A percentile compares a stretch with the other conserved stretches of the same genome.
These are phyloP conservation scores for Codiaeum variegatum DNA, from an alignment of 441 rosid species.

Conservation along the genomic window DNA sequence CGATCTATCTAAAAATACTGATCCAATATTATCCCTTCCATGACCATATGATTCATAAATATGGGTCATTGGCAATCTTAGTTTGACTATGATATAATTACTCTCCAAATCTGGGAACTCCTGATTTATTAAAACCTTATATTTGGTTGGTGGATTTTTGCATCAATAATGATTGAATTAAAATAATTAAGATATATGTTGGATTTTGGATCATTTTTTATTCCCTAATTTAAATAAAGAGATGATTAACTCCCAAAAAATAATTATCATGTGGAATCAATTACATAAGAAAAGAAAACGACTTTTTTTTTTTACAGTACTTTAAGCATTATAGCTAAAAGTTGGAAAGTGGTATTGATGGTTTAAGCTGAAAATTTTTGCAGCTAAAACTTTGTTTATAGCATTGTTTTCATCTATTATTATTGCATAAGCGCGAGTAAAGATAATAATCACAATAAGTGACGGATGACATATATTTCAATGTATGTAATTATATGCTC, in stretches of 20 bases:
- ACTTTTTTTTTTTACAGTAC: not conserved
- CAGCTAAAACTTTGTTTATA: not conserved
- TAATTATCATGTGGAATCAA: not conserved
- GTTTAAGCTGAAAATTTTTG: conserved; percentile 10
- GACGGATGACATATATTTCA: too few relatives aligned
- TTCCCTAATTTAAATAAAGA: not conserved
- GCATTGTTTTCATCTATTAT: not conserved
- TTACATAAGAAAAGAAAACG: not conserved
- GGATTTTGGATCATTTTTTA: not conserved
- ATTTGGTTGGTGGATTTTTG: conserved; percentile 1
- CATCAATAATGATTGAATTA: conserved; percentile 1
- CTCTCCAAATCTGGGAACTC: not conserved
- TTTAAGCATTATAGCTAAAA: not conserved
- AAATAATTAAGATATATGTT: not conserved
- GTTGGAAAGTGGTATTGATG: conserved; percentile 1
- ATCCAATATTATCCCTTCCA: not conserved
- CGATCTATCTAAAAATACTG: not conserved
- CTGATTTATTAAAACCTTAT: not conserved
- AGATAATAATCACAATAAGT: too few relatives aligned
- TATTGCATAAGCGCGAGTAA: too few relatives aligned
- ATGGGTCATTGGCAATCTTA: too few relatives aligned
- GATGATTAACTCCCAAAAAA: not conserved
- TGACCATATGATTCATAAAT: not conserved
- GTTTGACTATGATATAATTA: not conserved
- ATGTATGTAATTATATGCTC: too few relatives aligned